Evolutionary conservation across 1,139 yeast genomes (phyloP).

Genomic region (Geotrichum restrictum): DNA sequence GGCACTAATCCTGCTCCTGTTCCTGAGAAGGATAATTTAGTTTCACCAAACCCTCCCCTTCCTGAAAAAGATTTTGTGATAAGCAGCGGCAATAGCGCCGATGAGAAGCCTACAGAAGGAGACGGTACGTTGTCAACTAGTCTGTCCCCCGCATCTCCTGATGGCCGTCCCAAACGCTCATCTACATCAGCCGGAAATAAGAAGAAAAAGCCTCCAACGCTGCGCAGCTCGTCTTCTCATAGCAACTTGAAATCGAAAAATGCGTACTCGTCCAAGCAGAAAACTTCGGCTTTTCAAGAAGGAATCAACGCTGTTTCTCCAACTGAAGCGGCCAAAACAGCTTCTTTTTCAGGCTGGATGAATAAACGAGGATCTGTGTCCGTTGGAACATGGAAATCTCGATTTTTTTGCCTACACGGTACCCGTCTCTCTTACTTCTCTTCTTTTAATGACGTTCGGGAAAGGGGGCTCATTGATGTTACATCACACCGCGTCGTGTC

Average conservation of each 20-base stretch:
- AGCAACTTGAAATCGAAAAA: constrained; percentile 25
- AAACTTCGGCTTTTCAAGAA: constrained; percentile 88
- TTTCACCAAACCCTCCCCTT: background rate
- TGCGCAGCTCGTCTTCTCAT: constrained; percentile 32
- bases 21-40: constrained; percentile 7
- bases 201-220: constrained; percentile 21
- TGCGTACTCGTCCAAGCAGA: constrained; percentile 35
- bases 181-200: constrained; percentile 9
- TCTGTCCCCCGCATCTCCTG: background rate
- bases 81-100: background rate
- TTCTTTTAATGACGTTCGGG: constrained; percentile 73
- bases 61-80: background rate
- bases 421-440: constrained; percentile 87
- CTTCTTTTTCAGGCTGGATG: constrained; percentile 92
- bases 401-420: constrained; percentile 87
- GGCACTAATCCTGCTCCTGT: constrained; percentile 7
- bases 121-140: no score
- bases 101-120: background rate
- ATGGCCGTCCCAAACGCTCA: constrained; percentile 9
- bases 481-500: constrained; percentile 91
- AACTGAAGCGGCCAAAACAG: constrained; percentile 68
- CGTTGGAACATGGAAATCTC: constrained; percentile 84
- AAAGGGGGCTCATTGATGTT: constrained; percentile 89
- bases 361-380: constrained; percentile 82
- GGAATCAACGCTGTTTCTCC: constrained; percentile 82